phyloP scores from a whole-genome alignment of 441 rosid species.

The Aquilaria agallochum region DNA sequence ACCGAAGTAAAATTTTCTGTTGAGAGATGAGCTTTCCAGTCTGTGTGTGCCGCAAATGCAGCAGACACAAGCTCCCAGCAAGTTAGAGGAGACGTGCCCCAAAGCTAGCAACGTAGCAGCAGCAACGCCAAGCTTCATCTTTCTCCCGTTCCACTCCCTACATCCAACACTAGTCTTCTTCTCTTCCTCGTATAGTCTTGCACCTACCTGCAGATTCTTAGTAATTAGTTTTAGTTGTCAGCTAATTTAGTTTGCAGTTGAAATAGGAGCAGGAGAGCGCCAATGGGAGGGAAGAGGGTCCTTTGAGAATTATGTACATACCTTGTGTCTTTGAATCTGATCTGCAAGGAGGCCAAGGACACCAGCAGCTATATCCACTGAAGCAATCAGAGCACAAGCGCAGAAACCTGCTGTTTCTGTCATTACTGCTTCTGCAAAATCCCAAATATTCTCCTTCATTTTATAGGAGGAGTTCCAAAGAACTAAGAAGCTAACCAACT shows the following conservation, averaged over 20 bases:
- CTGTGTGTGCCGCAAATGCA: constrained; percentile 20
- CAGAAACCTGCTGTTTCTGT: constrained; percentile 5
- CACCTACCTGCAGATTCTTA: background rate
- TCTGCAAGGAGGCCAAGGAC: constrained; percentile 24
- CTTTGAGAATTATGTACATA: background rate
- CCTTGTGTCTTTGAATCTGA: constrained; percentile 19
- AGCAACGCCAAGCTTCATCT: constrained; percentile 22
- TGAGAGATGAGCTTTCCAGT: constrained; percentile 26
- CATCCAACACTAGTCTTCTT: background rate
- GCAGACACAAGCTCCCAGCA: constrained; percentile 31
- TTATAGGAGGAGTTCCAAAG: no score
- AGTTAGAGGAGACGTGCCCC: constrained; percentile 21
- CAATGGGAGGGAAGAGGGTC: background rate
- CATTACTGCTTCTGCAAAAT: constrained; percentile 6
- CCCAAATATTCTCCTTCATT: no score
- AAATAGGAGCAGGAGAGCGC: no score
- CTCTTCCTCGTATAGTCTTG: background rate
- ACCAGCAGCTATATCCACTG: constrained; percentile 24
- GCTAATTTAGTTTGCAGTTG: no score
- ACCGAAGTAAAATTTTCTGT: constrained; percentile 21
- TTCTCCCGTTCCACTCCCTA: constrained; percentile 2
- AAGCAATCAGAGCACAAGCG: constrained; percentile 21
- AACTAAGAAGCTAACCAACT: no score
- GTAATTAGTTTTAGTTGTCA: no score
- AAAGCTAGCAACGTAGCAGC: constrained; percentile 25